Percentiles rank a stretch among this genome's conserved stretches.
These are phyloP conservation scores for Neostapfia colusana DNA, from an alignment of 176 grass and related monocot genomes.

Conservation along the genomic window DNA sequence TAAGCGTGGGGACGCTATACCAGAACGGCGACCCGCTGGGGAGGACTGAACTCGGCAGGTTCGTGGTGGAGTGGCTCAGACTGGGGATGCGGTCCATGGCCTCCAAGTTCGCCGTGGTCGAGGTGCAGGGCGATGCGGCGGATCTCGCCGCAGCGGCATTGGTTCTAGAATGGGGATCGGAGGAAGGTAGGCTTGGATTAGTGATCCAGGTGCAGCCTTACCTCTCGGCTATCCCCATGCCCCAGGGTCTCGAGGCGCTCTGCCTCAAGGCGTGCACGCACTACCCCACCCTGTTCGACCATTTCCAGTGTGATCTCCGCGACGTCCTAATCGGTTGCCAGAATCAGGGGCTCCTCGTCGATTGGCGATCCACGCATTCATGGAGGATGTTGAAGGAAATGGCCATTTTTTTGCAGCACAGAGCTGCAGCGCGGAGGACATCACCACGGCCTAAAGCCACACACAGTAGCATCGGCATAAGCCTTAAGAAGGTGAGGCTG, in stretches of 20 bases:
- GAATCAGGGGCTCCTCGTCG: slow-evolving; percentile 43
- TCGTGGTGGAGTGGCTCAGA: slow-evolving; percentile 71
- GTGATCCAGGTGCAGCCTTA: slow-evolving; percentile 83
- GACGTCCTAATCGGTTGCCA: slow-evolving; percentile 54
- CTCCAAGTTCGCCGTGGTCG: slow-evolving; percentile 60
- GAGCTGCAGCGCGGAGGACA: slow-evolving; percentile 48
- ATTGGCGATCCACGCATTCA: slow-evolving; percentile 53
- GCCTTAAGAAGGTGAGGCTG: slow-evolving; percentile 62
- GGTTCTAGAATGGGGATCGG: slow-evolving; percentile 32
- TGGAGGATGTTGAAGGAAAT: slow-evolving; percentile 89
- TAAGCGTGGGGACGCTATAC: slow-evolving; percentile 67
- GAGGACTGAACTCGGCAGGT: slow-evolving; percentile 73
- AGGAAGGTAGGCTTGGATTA: slow-evolving; percentile 55
- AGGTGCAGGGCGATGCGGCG: slow-evolving; percentile 65
- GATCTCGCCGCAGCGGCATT: slow-evolving; percentile 40
- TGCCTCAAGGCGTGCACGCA: slow-evolving; percentile 96
- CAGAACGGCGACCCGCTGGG: slow-evolving; percentile 76
- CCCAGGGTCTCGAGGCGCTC: slow-evolving; percentile 81
- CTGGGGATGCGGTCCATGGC: slow-evolving; percentile 94
- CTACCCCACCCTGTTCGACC: slow-evolving; percentile 88
- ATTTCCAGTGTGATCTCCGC: slow-evolving; percentile 92
- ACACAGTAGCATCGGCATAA: slow-evolving; percentile 67
- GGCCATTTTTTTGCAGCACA: slow-evolving; percentile 63
- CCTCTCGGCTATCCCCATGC: slow-evolving; percentile 77
- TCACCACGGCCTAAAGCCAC: slow-evolving; percentile 48